phyloP scores from a whole-genome alignment of 495 filamentous ascomycete species.

The Neurospora terricola region DNA sequence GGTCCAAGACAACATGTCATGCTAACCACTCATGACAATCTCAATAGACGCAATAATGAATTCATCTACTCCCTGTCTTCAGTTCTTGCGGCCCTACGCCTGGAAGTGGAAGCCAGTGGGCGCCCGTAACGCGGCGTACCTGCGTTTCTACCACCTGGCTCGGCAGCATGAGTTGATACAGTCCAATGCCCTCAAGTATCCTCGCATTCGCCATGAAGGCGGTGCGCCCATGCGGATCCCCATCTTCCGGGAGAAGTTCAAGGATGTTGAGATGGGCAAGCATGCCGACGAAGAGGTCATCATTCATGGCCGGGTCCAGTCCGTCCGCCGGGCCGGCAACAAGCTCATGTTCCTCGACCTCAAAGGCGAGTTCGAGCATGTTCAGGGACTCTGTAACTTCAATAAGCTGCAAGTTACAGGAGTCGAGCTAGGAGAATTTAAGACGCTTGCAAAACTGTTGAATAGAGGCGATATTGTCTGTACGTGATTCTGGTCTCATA shows the following conservation, averaged over 20 bases:
- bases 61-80: constrained; percentile 27
- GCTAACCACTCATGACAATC: neutral
- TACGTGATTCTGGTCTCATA: constrained; percentile 35
- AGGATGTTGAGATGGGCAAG: constrained; percentile 11
- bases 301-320: constrained; percentile 37
- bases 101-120: constrained; percentile 25
- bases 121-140: constrained; percentile 22
- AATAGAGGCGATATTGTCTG: constrained; percentile 68
- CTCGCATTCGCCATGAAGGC: constrained; percentile 21
- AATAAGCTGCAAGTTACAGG: constrained; percentile 37
- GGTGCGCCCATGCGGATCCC: constrained; percentile 24
- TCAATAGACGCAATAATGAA: constrained; percentile 23
- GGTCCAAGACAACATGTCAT: neutral
- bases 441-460: constrained; percentile 45
- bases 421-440: constrained; percentile 35
- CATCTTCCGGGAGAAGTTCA: constrained; percentile 28
- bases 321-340: constrained; percentile 36
- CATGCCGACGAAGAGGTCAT: constrained; percentile 31
- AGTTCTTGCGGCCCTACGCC: constrained; percentile 45
- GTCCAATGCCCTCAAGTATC: constrained; percentile 30
- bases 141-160: constrained; percentile 35
- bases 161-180: constrained; percentile 20
- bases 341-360: constrained; percentile 82
- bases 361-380: constrained; percentile 52
- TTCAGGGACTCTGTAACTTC: constrained; percentile 68